Conservation (phyloP, 2,329 filamentous ascomycete genomes). For the Pseudogymnoascus sp. region DNA sequence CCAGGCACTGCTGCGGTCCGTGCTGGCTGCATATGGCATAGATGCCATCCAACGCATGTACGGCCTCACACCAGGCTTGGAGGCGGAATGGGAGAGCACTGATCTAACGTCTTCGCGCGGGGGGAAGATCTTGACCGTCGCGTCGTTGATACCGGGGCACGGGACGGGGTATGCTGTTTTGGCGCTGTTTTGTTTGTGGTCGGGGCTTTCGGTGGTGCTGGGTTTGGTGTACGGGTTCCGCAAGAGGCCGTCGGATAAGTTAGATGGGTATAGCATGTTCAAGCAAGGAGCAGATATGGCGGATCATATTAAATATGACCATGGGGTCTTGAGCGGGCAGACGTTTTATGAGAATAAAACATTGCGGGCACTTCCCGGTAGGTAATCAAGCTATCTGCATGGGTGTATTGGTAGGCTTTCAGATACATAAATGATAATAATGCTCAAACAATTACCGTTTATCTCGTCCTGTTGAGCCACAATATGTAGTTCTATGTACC, state of each 20-base stretch:
- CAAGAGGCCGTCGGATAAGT: background rate
- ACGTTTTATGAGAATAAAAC: background rate
- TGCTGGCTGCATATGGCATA: background rate
- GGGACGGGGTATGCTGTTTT: background rate
- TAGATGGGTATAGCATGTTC: conserved; percentile 9
- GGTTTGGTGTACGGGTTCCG: conserved; percentile 1
- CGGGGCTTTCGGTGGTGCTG: background rate
- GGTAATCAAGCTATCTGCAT: background rate
- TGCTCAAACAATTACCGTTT: background rate
- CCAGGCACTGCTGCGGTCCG: background rate
- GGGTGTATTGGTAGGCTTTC: background rate
- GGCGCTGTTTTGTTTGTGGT: conserved; percentile 2
- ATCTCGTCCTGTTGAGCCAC: background rate
- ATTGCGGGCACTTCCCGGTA: background rate
- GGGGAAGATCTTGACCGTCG: background rate
- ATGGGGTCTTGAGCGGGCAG: background rate
- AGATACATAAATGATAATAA: background rate
- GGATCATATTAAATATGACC: background rate
- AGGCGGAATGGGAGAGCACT: background rate
- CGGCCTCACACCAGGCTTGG: background rate
- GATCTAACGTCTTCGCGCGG: background rate
- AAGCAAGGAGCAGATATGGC: background rate
- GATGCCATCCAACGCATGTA: background rate
- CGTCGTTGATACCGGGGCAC: background rate
- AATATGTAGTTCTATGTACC: background rate